Evolutionary conservation across 805 yeast genomes (phyloP).

Genomic region (Starmerella sirachaensis): DNA sequence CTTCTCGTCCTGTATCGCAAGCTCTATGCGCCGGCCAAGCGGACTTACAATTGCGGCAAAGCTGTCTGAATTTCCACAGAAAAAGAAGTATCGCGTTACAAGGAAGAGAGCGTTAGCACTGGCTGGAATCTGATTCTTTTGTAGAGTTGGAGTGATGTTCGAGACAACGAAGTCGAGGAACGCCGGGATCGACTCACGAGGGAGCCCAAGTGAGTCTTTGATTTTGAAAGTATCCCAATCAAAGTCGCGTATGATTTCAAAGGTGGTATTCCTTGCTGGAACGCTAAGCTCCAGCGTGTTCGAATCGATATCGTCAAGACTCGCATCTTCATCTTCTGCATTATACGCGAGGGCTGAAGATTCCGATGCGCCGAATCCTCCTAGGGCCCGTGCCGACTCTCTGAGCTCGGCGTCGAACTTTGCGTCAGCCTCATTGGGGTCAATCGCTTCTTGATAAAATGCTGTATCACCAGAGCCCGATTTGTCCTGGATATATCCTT

Average conservation of each 20-base stretch:
- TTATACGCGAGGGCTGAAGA: too few species aligned
- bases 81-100: conserved; percentile 32
- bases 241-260: conserved; percentile 26
- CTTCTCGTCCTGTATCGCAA: conserved; percentile 26
- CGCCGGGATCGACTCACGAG: conserved; percentile 28
- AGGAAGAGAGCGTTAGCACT: conserved; percentile 35
- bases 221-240: conserved; percentile 33
- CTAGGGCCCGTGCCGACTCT: conserved; percentile 21
- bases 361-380: conserved; percentile 13
- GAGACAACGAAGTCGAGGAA: conserved; percentile 31
- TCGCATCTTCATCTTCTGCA: conserved; percentile 2
- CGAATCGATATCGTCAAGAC: conserved; percentile 3
- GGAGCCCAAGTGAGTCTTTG: conserved; percentile 32
- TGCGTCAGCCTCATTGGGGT: conserved; percentile 21
- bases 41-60: conserved; percentile 25
- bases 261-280: too few species aligned
- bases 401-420: conserved; percentile 16
- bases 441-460: conserved; percentile 19
- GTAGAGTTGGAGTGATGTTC: conserved; percentile 29
- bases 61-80: conserved; percentile 24
- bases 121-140: conserved; percentile 29
- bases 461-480: conserved; percentile 2
- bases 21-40: conserved; percentile 27
- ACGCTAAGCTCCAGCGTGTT: not conserved
- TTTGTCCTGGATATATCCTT: conserved; percentile 6